These are phyloP conservation scores for Periconia digitata DNA, from an alignment of 2,329 filamentous ascomycete genomes.

Conservation along the genomic window DNA sequence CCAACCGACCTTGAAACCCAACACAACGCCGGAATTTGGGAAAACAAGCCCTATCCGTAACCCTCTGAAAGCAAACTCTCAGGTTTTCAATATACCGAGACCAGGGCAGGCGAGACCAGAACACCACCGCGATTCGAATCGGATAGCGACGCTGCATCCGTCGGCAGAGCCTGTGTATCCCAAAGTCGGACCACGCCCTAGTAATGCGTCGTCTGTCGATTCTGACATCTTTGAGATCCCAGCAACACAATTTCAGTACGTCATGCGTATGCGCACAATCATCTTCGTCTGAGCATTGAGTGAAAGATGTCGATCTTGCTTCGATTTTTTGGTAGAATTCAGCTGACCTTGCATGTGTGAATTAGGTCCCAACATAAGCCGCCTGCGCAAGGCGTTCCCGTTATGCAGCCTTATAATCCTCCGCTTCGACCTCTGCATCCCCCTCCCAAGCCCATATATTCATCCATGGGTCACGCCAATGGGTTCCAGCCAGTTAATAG, in stretches of 20 bases:
- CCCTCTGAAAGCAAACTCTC: conserved; percentile 43
- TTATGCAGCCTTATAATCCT: conserved; percentile 53
- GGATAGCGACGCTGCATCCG: conserved; percentile 23
- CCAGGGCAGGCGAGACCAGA: conserved; percentile 52
- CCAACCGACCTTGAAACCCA: conserved; percentile 34
- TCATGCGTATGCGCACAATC: too few relatives aligned
- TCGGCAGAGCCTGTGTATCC: conserved; percentile 15
- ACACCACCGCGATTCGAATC: conserved; percentile 47
- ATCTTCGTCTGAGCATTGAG: too few relatives aligned
- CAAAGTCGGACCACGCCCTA: conserved; percentile 24
- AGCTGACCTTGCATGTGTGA: too few relatives aligned
- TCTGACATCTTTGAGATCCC: conserved; percentile 41
- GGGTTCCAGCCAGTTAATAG: conserved; percentile 43
- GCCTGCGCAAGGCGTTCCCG: conserved; percentile 43
- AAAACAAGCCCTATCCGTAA: conserved; percentile 60
- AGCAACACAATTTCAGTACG: conserved; percentile 38
- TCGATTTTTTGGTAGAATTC: too few relatives aligned
- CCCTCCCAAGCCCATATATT: conserved; percentile 56
- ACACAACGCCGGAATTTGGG: conserved; percentile 54
- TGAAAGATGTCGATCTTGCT: too few relatives aligned
- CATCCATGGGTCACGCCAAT: conserved; percentile 50
- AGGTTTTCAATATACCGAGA: conserved; percentile 57
- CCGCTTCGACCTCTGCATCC: conserved; percentile 49
- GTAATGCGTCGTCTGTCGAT: conserved; percentile 27
- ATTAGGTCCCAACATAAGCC: too few relatives aligned